Evolutionary conservation across 2,329 filamentous ascomycete species (phyloP).

Genomic region (Malbranchea cinnamomea): DNA sequence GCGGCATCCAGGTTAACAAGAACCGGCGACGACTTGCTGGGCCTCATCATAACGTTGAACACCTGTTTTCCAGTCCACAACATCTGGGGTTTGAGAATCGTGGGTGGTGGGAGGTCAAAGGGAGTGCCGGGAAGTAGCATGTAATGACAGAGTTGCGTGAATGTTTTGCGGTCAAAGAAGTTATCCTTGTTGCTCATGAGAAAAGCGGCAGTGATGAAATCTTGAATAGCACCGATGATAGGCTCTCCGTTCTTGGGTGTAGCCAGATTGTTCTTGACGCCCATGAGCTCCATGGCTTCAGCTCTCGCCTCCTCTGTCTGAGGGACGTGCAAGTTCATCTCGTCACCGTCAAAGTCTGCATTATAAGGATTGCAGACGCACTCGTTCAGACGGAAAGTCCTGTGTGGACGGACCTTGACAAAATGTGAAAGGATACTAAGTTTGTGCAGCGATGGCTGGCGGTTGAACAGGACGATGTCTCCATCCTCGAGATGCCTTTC

Average conservation of each 20-base stretch:
- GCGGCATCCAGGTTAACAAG: slow-evolving; percentile 86
- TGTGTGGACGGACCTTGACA: slow-evolving; percentile 84
- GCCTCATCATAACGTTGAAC: slow-evolving; percentile 81
- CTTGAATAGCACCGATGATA: slow-evolving; percentile 96
- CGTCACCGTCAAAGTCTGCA: slow-evolving; percentile 95
- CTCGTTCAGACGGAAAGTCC: slow-evolving; percentile 92
- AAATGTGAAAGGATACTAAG: slow-evolving; percentile 95
- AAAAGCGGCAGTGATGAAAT: slow-evolving; percentile 95
- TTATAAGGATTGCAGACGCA: slow-evolving; percentile 98
- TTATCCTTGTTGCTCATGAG: slow-evolving; percentile 81
- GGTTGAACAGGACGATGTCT: slow-evolving; percentile 94
- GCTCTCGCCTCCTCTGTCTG: slow-evolving; percentile 94
- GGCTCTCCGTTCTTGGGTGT: slow-evolving; percentile 97
- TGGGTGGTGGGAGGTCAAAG: slow-evolving; percentile 73
- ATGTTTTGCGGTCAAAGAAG: slow-evolving; percentile 79
- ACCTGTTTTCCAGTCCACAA: slow-evolving; percentile 97
- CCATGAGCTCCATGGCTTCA: slow-evolving; percentile 93
- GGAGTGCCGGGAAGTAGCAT: slow-evolving; percentile 74
- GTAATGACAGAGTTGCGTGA: slow-evolving; percentile 79
- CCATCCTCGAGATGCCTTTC: slow-evolving; percentile 91
- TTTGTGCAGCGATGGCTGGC: slow-evolving; percentile 93
- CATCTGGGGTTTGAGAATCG: slow-evolving; percentile 68
- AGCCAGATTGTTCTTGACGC: slow-evolving; percentile 87
- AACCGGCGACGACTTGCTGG: slow-evolving; percentile 69
- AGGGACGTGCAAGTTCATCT: slow-evolving; percentile 97